These are phyloP conservation scores for Acanthamoeba healyi DNA, from an alignment of 208 protist species.

Conservation along the genomic window DNA sequence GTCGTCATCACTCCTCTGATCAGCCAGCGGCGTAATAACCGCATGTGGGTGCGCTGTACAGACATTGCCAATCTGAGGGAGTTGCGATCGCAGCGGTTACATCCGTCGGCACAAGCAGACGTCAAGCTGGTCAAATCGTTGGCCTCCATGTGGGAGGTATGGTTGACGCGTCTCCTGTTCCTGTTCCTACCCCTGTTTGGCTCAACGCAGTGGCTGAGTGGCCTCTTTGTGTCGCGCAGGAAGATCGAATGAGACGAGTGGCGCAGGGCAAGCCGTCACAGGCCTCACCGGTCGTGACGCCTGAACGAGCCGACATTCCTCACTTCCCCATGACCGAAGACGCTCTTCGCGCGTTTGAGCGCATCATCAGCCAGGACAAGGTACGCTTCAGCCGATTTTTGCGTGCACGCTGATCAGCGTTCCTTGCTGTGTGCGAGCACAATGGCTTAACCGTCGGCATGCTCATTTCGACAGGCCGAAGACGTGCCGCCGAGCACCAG, in stretches of 20 bases:
- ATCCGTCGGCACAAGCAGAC: constrained; percentile 23
- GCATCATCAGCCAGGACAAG: constrained; percentile 75
- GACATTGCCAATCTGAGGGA: constrained; percentile 64
- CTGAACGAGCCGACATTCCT: neutral
- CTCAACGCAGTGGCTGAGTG: neutral
- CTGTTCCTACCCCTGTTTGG: neutral
- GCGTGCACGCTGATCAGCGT: neutral
- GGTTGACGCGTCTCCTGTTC: neutral
- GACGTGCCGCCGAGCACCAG: neutral
- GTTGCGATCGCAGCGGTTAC: neutral
- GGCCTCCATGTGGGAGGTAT: constrained; percentile 73
- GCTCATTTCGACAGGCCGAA: neutral
- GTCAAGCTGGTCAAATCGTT: constrained; percentile 62
- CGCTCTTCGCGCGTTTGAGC: neutral
- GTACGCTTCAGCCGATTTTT: neutral
- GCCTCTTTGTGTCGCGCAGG: neutral
- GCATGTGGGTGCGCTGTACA: neutral
- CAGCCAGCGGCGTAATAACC: too few species aligned
- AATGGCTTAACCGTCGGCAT: too few species aligned
- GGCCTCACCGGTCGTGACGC: neutral
- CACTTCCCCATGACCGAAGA: constrained; percentile 47
- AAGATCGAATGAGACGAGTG: constrained; percentile 23
- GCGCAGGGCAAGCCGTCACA: constrained; percentile 17
- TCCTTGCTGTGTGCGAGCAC: too few species aligned
- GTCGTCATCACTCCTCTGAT: too few species aligned